phyloP scores from a whole-genome alignment of 2,329 filamentous ascomycete genomes.

The Cladosporium halotolerans region DNA sequence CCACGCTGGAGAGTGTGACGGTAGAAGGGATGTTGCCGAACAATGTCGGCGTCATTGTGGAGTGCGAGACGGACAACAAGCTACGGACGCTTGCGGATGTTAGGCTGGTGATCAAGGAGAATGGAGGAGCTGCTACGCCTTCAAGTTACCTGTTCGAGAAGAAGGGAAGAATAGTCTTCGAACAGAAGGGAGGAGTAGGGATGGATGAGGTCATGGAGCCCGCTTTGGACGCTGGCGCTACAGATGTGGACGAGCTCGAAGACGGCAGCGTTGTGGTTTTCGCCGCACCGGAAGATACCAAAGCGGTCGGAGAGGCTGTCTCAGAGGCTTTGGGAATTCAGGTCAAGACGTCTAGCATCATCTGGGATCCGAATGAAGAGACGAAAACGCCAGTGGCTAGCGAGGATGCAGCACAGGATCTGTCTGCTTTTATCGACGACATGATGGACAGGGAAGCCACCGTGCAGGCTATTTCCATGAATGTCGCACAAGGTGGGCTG shows the following conservation, averaged over 20 bases:
- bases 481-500: constrained; percentile 42
- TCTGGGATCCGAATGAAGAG: constrained; percentile 79
- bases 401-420: constrained; percentile 47
- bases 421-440: constrained; percentile 55
- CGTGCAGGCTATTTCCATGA: constrained; percentile 74
- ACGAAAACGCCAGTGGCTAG: constrained; percentile 61
- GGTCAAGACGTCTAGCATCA: constrained; percentile 69
- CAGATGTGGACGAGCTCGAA: constrained; percentile 62
- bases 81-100: constrained; percentile 67
- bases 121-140: constrained; percentile 63
- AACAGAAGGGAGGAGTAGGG: constrained; percentile 49
- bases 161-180: constrained; percentile 68
- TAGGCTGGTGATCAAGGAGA: constrained; percentile 62
- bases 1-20: constrained; percentile 67
- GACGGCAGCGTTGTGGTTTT: constrained; percentile 66
- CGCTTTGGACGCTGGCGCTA: constrained; percentile 76
- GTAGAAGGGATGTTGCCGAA: constrained; percentile 76
- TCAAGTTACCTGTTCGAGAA: constrained; percentile 81
- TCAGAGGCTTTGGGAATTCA: constrained; percentile 57
- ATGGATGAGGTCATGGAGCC: constrained; percentile 70
- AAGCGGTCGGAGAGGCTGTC: constrained; percentile 58
- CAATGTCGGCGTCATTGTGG: constrained; percentile 69
- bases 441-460: constrained; percentile 60
- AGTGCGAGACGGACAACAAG: constrained; percentile 80
- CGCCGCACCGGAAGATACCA: constrained; percentile 61